Conservation (phyloP, 306 rosid species). For the Delonix regia region DNA sequence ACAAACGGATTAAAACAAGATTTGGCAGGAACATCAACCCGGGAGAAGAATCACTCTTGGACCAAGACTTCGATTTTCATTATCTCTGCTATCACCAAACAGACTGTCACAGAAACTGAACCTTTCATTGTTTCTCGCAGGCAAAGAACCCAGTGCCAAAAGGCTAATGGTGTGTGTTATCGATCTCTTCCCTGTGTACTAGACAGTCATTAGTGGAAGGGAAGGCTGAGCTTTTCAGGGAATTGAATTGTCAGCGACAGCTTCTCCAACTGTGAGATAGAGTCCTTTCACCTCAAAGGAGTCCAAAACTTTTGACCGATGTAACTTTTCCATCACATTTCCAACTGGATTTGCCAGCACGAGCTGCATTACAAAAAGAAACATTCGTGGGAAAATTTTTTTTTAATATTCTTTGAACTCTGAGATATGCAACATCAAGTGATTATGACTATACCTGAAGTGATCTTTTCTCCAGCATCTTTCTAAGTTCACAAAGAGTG, state of each 20-base stretch:
- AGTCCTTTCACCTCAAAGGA: conserved; percentile 59
- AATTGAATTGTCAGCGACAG: conserved; percentile 64
- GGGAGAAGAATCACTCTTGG: not conserved
- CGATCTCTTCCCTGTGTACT: conserved; percentile 4
- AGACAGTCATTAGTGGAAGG: conserved; percentile 20
- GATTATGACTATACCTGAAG: conserved; percentile 53
- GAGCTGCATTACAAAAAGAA: conserved; percentile 47
- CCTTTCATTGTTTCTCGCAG: conserved; percentile 13
- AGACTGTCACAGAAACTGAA: conserved; percentile 26
- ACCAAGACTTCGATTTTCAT: not conserved
- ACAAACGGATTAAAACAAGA: not conserved
- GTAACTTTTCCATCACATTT: conserved; percentile 74
- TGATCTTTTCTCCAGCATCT: conserved; percentile 66
- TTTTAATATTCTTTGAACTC: not conserved
- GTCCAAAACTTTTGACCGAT: conserved; percentile 56
- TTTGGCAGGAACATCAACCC: not conserved
- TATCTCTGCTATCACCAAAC: conserved; percentile 3
- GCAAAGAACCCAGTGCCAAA: conserved; percentile 10
- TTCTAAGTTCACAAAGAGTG: conserved; percentile 61
- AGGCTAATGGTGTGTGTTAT: conserved; percentile 34
- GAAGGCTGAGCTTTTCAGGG: conserved; percentile 58
- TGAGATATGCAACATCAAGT: not conserved
- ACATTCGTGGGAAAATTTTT: not conserved
- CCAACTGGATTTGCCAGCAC: conserved; percentile 88
- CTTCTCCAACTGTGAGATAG: conserved; percentile 86